Base-by-base conservation (phyloP, 768 basidiomycete species). In the Amanita pseudoporphyria region DNA sequence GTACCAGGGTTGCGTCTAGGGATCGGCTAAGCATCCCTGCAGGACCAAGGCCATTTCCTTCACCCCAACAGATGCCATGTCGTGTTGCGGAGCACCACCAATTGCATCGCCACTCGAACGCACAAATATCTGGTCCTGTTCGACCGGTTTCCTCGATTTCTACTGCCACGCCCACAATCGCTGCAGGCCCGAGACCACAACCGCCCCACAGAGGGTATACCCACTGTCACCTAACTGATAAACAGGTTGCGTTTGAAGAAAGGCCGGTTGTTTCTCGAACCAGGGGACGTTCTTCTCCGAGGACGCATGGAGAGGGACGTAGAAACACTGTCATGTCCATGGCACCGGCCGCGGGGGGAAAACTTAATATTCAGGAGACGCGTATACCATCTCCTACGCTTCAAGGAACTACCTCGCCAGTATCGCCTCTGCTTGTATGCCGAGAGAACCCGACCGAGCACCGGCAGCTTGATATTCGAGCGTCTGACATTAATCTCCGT, bases 11-110 rank as follows among this genome's bases (percentile, higher is more conserved):
- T 26, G 54, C 59, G 28, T 67, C 68, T 52, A 68, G 70, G 38
- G 66, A 71, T 42, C 67, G 72, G 37, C 68, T 74, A 2, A 63
- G 71, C 5, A 76, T 75, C 18, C 77, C 77, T n/a, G 64, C 67
- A 18, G 78, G 77, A 13, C 77, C 78, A 6, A 71, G 79, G 3
- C 62, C 71, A 12, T 64, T 63, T 48, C 46, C 66, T 52, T 50
- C 31, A 5, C 41, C 49, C 24, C 40, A 42, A 3, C 53, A 56
- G 5, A 55, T 46, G 16, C 43, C 50, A 37, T 51, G n/a, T 35
- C 58, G 26, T 57, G 51, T 52, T 16, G 35, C 35, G 13, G 43
- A 45, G 14, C 44, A 52, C 13, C 36, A 49, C 21, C 48, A 28
- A 10, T 21, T 22, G 13, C 19, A 42, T 22, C 26, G 18, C 18